Evolutionary conservation across 2,329 filamentous ascomycete species (phyloP).

Genomic region (Aaosphaeria arxii): DNA sequence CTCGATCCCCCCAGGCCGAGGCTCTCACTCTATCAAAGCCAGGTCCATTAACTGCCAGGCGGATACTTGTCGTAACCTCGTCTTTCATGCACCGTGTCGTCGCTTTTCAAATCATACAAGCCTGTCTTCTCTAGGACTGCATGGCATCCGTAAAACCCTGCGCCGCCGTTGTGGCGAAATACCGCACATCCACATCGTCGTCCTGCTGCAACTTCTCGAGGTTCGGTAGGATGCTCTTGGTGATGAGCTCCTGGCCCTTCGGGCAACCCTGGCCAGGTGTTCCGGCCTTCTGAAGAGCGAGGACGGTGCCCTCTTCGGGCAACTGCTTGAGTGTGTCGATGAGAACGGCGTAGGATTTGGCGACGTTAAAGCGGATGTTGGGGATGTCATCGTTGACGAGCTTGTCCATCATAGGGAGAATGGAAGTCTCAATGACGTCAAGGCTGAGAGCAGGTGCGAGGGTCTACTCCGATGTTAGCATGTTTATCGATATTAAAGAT

Average conservation of each 20-base stretch:
- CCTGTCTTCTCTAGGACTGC: conserved; percentile 30
- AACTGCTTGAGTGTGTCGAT: conserved; percentile 90
- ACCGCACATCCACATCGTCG: conserved; percentile 95
- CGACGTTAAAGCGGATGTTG: conserved; percentile 99
- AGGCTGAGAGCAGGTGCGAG: conserved; percentile 89
- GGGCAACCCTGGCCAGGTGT: conserved; percentile 59
- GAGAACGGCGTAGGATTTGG: conserved; percentile 90
- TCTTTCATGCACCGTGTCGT: conserved; percentile 10
- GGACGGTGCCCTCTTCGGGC: conserved; percentile 82
- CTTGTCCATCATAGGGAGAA: conserved; percentile 93
- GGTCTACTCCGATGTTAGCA: conserved; percentile 59
- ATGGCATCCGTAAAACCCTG: conserved; percentile 46
- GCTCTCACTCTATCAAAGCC: conserved; percentile 15
- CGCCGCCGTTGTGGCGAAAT: conserved; percentile 90
- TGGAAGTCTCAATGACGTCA: conserved; percentile 87
- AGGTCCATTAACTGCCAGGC: conserved; percentile 27
- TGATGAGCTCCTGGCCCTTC: conserved; percentile 74
- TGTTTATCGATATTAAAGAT: background rate
- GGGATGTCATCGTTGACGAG: conserved; percentile 93
- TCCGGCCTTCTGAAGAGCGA: conserved; percentile 78
- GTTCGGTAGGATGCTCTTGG: conserved; percentile 82
- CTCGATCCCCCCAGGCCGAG: conserved; percentile 12
- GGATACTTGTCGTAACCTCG: conserved; percentile 28
- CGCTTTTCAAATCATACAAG: conserved; percentile 1
- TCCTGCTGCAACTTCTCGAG: conserved; percentile 95